Base-by-base conservation (phyloP, 192 early-diverging fungal genomes). In the Backusella tuberculispora region DNA sequence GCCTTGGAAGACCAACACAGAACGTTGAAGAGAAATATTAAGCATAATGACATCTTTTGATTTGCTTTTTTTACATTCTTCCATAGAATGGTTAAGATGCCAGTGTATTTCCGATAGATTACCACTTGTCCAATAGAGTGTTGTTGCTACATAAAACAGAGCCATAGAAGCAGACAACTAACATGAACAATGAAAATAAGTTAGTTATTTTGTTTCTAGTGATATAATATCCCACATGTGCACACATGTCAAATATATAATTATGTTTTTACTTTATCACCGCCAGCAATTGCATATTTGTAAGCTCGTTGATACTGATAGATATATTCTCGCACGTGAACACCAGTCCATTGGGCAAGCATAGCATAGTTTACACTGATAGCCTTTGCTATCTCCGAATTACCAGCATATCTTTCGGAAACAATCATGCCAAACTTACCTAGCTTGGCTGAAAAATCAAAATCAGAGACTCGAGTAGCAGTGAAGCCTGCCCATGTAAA, bases 281-380 rank as follows among this genome's bases (percentile, higher is more conserved):
- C 76, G 21, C 63, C 76, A 66, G 76, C 69, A 24, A 77, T 48
- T 13, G 76, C 76, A 48, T 48, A 73, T 41, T 73, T 73, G 17
- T 77, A 77, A 29, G 76, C 76, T 10, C 71, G 24, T 67, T 77
- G 70, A 53, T 63, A 65, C 19, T 72, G 71, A 63, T 45, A 73
- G 29, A 71, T 72, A 14, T 66, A 47, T 26, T 71, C 71, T n/a
- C 71, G 41, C n/a, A 66, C 56, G 67, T 72, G 71, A n/a, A 72
- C 41, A 6, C 71, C 63, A 1, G 68, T 77, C 76, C 76, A 77
- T 65, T 77, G 76, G 26, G 69, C 70, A 13, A 77, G 63, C 74
- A 73, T 45, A 2, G 70, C 41, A 53, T 71, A 64, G n/a, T 77
- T 47, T 43, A 45, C 19, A 41, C 47, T 71, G 17, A 72, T 72